Percentiles rank a stretch among this genome's conserved stretches.
phyloP scores from a whole-genome alignment of 805 yeast species.

The Sugiyamaella marilandica region DNA sequence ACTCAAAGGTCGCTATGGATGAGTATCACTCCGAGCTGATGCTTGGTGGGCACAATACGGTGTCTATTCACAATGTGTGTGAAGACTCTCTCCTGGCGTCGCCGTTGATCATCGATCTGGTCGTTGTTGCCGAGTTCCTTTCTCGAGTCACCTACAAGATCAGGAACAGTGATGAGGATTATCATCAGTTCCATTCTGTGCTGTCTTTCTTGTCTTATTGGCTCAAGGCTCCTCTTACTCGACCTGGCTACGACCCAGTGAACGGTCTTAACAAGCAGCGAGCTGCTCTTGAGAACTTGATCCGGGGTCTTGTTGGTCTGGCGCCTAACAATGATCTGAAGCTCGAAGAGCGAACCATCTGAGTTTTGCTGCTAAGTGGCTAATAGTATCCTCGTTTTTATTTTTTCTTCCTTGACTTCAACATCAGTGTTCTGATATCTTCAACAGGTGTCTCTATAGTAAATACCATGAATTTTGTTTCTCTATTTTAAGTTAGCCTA shows the following conservation, averaged over 20 bases:
- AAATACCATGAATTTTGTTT: not conserved
- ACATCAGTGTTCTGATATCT: not conserved
- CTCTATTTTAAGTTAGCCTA: too few species aligned
- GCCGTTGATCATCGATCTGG: slow-evolving; percentile 87
- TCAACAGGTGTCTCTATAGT: slow-evolving; percentile 3
- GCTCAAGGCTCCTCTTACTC: slow-evolving; percentile 94
- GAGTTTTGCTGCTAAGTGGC: slow-evolving; percentile 3
- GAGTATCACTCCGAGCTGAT: slow-evolving; percentile 94
- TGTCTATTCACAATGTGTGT: slow-evolving; percentile 91
- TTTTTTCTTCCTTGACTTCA: not conserved
- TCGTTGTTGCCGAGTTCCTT: slow-evolving; percentile 84
- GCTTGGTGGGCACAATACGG: slow-evolving; percentile 96
- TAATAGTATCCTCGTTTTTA: not conserved
- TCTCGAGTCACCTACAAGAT: slow-evolving; percentile 78
- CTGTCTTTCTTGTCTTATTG: slow-evolving; percentile 85
- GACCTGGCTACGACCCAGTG: slow-evolving; percentile 84
- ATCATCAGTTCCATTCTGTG: slow-evolving; percentile 73
- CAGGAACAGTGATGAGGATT: slow-evolving; percentile 42
- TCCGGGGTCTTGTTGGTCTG: slow-evolving; percentile 84
- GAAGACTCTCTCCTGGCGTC: slow-evolving; percentile 94
- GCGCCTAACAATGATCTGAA: slow-evolving; percentile 88
- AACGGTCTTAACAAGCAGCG: slow-evolving; percentile 95
- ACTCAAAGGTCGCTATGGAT: slow-evolving; percentile 97
- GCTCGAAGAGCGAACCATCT: slow-evolving; percentile 78
- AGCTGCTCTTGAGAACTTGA: slow-evolving; percentile 82